Evolutionary conservation across 305 asterid species (phyloP).

Genomic region (Lippia alba): DNA sequence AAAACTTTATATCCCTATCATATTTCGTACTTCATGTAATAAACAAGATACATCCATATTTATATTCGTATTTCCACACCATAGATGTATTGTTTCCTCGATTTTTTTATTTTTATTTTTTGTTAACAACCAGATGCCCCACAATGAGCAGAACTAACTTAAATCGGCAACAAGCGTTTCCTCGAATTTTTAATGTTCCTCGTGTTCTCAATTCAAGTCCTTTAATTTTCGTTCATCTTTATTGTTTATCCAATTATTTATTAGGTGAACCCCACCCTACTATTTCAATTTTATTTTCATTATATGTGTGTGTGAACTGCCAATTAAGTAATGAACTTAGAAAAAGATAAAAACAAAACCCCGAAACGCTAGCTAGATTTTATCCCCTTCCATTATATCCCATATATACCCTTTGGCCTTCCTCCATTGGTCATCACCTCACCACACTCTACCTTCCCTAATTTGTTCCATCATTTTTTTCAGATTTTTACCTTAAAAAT

Average conservation of each 20-base stretch:
- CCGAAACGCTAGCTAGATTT: not conserved
- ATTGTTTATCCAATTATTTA: slow-evolving; percentile 13
- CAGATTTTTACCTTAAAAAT: not conserved
- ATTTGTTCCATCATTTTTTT: not conserved
- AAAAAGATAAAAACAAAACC: not conserved
- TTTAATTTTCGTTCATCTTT: not conserved
- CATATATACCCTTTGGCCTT: not conserved
- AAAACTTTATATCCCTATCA: too few species aligned
- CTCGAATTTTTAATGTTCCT: too few species aligned
- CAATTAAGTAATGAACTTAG: not conserved
- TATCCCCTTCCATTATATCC: not conserved
- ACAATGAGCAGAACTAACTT: too few species aligned
- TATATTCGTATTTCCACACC: too few species aligned
- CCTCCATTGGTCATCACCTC: slow-evolving; percentile 11
- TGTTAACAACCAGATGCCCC: too few species aligned
- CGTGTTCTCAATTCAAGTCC: not conserved
- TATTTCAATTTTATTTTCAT: not conserved
- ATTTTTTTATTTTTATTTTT: too few species aligned
- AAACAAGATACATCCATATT: too few species aligned
- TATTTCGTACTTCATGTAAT: too few species aligned
- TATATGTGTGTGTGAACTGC: not conserved
- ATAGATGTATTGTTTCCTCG: too few species aligned
- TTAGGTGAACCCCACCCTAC: slow-evolving; percentile 17
- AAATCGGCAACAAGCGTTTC: too few species aligned
- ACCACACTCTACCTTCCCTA: too few species aligned